Evolutionary conservation across 805 yeast genomes (phyloP).

Genomic region (Myxozyma vanderwaltii): DNA sequence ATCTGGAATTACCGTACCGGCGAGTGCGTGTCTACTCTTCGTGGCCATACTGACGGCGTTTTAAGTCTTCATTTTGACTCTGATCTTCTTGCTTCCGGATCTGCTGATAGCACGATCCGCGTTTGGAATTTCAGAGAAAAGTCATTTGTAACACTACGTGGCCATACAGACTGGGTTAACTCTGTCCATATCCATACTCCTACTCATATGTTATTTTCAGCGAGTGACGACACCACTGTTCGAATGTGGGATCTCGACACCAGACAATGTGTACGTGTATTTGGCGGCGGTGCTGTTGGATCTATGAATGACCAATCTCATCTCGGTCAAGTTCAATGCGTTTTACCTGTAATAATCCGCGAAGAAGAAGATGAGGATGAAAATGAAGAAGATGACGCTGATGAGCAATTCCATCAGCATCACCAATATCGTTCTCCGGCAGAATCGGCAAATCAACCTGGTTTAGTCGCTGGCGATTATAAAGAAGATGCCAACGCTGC

Average conservation of each 20-base stretch:
- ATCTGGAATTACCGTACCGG: constrained; percentile 98
- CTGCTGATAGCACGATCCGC: constrained; percentile 88
- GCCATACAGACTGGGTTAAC: constrained; percentile 91
- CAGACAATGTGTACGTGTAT: constrained; percentile 75
- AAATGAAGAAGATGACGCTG: constrained; percentile 17
- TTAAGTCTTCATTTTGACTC: constrained; percentile 78
- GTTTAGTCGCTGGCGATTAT: constrained; percentile 24
- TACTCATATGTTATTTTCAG: constrained; percentile 77
- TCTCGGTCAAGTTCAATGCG: constrained; percentile 91
- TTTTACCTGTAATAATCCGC: constrained; percentile 74
- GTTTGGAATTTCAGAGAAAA: constrained; percentile 96
- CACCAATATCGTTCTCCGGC: constrained; percentile 11
- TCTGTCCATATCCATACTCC: constrained; percentile 82
- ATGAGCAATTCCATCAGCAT: constrained; percentile 21
- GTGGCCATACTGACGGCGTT: constrained; percentile 89
- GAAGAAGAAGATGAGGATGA: constrained; percentile 50
- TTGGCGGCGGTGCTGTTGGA: constrained; percentile 50
- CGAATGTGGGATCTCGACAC: constrained; percentile 91
- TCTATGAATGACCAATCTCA: constrained; percentile 56
- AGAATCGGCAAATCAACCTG: constrained; percentile 13
- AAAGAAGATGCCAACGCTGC: constrained; percentile 27
- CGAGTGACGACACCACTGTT: constrained; percentile 89
- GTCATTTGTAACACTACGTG: constrained; percentile 88
- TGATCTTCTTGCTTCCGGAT: constrained; percentile 86
- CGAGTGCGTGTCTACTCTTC: constrained; percentile 86